Conservation (phyloP, 257 asterid species). For the Solanum microdontum region DNA sequence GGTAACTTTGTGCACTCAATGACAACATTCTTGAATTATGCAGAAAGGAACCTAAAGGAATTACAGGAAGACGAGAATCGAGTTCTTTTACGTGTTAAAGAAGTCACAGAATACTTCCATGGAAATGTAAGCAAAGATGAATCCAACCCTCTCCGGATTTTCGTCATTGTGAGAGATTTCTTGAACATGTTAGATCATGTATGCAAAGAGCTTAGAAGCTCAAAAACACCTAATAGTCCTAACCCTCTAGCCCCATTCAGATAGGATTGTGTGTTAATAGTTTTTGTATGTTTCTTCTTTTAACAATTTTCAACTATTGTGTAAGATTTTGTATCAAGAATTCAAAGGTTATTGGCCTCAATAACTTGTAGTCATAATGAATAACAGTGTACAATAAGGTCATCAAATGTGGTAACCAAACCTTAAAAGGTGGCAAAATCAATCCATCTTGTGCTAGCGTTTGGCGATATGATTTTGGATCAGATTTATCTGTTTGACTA, state of each 20-base stretch:
- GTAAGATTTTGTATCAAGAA: slow-evolving; percentile 2
- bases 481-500: background rate
- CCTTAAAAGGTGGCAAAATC: background rate
- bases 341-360: background rate
- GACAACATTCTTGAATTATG: slow-evolving; percentile 46
- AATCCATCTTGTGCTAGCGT: background rate
- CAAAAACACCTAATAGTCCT: slow-evolving; percentile 32
- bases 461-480: background rate
- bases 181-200: slow-evolving; percentile 74
- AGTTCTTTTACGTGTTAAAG: slow-evolving; percentile 55
- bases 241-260: slow-evolving; percentile 67
- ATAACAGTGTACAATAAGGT: background rate
- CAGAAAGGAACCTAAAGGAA: slow-evolving; percentile 49
- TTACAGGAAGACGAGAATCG: slow-evolving; percentile 60
- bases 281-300: background rate
- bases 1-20: slow-evolving; percentile 51
- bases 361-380: background rate
- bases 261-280: slow-evolving; percentile 30
- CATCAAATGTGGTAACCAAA: background rate
- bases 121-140: slow-evolving; percentile 88
- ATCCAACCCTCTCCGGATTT: slow-evolving; percentile 61
- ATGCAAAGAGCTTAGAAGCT: slow-evolving; percentile 73
- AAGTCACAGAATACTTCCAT: slow-evolving; percentile 85
- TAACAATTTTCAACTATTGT: background rate
- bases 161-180: slow-evolving; percentile 89